Evolutionary conservation across 148 eudicot species (phyloP).

Genomic region (Persicaria maculosa): DNA sequence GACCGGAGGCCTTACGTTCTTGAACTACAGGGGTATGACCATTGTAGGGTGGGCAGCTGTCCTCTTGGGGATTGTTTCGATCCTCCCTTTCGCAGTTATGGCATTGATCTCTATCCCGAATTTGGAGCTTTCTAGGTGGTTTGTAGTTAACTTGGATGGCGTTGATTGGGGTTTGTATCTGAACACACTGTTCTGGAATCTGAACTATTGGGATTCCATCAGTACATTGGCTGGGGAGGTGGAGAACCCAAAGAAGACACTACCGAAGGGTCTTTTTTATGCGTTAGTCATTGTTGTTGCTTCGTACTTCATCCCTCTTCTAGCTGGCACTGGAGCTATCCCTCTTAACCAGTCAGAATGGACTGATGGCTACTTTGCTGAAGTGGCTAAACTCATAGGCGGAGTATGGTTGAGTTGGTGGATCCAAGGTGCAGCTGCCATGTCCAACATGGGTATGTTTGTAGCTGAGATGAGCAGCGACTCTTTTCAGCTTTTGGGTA

Average conservation of each 20-base stretch:
- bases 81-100: constrained; percentile 58
- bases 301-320: constrained; percentile 54
- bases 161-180: constrained; percentile 60
- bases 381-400: constrained; percentile 47
- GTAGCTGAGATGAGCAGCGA: constrained; percentile 61
- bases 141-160: constrained; percentile 33
- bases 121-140: constrained; percentile 49
- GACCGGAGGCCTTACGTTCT: constrained; percentile 39
- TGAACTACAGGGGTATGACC: constrained; percentile 60
- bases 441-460: constrained; percentile 75
- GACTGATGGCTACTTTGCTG: constrained; percentile 65
- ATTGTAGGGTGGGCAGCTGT: constrained; percentile 64
- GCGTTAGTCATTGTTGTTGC: constrained; percentile 49
- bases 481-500: constrained; percentile 43
- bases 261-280: constrained; percentile 52
- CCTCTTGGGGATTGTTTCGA: constrained; percentile 49
- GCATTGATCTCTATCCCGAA: constrained; percentile 46
- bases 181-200: constrained; percentile 64
- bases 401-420: constrained; percentile 68
- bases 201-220: constrained; percentile 65
- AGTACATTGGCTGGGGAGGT: constrained; percentile 68
- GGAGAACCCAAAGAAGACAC: constrained; percentile 55
- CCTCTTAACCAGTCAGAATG: constrained; percentile 38
- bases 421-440: constrained; percentile 63
- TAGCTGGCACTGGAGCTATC: constrained; percentile 58